Evolutionary conservation across 2,329 filamentous ascomycete species (phyloP), one percentile per base, ranked within the genome.

Genomic region (Capronia coronata): DNA sequence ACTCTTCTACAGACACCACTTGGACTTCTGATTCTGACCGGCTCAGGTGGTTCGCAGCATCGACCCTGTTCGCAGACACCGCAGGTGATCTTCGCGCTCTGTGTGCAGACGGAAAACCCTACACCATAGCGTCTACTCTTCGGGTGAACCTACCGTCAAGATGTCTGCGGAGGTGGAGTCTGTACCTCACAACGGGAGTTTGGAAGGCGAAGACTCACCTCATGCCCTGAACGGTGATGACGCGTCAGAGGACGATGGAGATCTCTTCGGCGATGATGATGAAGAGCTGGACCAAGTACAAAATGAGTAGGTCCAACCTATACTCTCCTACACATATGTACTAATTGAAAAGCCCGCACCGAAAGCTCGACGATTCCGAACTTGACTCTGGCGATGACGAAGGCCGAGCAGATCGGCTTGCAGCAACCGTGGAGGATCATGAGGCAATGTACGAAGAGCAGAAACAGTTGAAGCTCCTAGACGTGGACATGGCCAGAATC

Each of bases 371-470:
- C 50, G 79, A 83, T 61, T 73, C 76, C 53, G 77, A 82, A 46
- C 72, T 83, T 32, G 80, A 83, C 61, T 83, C 79, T 9, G 79
- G 77, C 37, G 80, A 83, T 59, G 80, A 83, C 57, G 71, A 77
- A 54, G 76, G 69, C 37, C 73, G 79, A 38, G 66, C 68, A 51
- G 79, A 83, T 62, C 73, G 79, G 27, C 62, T 65, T 11, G 70
- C 61, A 5, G 69, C 72, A 10, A 68, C 63, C 10, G 71, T 72
- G 64, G 71, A 75, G 21, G 65, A 67, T 18, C 65, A 63, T 3
- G 67, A 65, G 19, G 67, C 68, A 35, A 65, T 66, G 6, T 64
- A 65, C n/a, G 68, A 69, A 49, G 65, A 68, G 42, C 68, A 76
- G 61, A 73, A 58, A 43, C 49, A 70, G 10, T 66, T 76, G 54